phyloP scores from a whole-genome alignment of 352 stramenopile species.

The Phytophthora pistaciae region DNA sequence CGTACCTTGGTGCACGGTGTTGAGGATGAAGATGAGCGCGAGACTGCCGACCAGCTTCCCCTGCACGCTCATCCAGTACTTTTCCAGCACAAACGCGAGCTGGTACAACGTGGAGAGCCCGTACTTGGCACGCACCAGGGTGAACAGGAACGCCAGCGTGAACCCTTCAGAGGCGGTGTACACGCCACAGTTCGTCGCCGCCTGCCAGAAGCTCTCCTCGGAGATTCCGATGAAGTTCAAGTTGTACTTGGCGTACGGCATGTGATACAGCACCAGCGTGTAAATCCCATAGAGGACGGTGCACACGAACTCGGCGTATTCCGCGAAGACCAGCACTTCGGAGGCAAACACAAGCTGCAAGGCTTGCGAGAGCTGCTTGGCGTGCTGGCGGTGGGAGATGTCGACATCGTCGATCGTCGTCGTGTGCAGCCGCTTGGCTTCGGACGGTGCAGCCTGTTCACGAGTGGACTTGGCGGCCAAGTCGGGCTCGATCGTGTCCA shows the following conservation, averaged over 20 bases:
- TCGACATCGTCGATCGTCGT: slow-evolving; percentile 24
- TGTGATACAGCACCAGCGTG: slow-evolving; percentile 16
- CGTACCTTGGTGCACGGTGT: slow-evolving; percentile 17
- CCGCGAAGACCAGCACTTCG: slow-evolving; percentile 33
- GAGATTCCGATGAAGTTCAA: slow-evolving; percentile 15
- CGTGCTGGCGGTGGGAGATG: slow-evolving; percentile 24
- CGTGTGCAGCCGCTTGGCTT: background rate
- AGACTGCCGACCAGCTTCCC: slow-evolving; percentile 35
- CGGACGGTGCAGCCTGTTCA: slow-evolving; percentile 2
- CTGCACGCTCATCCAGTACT: slow-evolving; percentile 36
- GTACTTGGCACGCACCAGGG: slow-evolving; percentile 32
- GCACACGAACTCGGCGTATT: slow-evolving; percentile 44
- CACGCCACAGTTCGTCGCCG: background rate
- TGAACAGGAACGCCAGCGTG: slow-evolving; percentile 20
- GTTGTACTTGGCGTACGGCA: slow-evolving; percentile 27
- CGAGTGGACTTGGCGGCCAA: background rate
- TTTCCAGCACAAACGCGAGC: slow-evolving; percentile 46
- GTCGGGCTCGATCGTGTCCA: slow-evolving; percentile 6
- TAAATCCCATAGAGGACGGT: slow-evolving; percentile 37
- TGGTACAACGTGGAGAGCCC: slow-evolving; percentile 32
- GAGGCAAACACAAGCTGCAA: slow-evolving; percentile 35
- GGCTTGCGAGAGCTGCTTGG: slow-evolving; percentile 24
- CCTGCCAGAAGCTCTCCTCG: background rate
- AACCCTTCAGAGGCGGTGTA: slow-evolving; percentile 22
- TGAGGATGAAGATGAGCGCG: slow-evolving; percentile 34